Conservation (phyloP, 2,329 filamentous ascomycete genomes). For the Colletotrichum paranaense region DNA sequence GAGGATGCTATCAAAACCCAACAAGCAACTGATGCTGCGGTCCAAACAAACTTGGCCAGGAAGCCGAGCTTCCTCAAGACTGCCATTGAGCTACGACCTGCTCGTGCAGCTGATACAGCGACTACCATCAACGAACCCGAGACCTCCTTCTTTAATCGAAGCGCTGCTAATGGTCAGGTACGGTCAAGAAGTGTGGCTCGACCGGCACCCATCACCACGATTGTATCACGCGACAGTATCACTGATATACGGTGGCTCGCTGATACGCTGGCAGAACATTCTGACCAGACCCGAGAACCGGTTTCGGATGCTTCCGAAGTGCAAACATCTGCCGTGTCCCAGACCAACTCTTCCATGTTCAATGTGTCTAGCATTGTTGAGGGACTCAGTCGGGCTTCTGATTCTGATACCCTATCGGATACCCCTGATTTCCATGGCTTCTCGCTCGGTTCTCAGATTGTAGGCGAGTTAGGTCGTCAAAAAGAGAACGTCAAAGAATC, state of each 20-base stretch:
- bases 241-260: slow-evolving; percentile 46
- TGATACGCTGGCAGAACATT: slow-evolving; percentile 29
- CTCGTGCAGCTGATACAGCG: slow-evolving; percentile 43
- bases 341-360: neutral
- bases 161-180: slow-evolving; percentile 38
- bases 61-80: slow-evolving; percentile 32
- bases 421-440: neutral
- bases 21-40: too few relatives aligned
- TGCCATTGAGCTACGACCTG: slow-evolving; percentile 40
- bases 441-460: neutral
- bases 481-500: neutral
- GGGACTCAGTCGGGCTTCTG: neutral
- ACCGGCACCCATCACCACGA: slow-evolving; percentile 39
- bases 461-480: neutral
- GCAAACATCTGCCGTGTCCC: too few relatives aligned
- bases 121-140: slow-evolving; percentile 48
- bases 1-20: neutral
- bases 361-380: neutral
- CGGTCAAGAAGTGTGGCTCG: slow-evolving; percentile 36
- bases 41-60: neutral
- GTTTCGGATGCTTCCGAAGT: neutral
- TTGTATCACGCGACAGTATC: slow-evolving; percentile 43
- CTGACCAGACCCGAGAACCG: slow-evolving; percentile 33
- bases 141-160: slow-evolving; percentile 43
- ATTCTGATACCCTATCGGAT: neutral